These are phyloP conservation scores for Ceriops decandra DNA, from an alignment of 345 rosid genomes.

Conservation along the genomic window DNA sequence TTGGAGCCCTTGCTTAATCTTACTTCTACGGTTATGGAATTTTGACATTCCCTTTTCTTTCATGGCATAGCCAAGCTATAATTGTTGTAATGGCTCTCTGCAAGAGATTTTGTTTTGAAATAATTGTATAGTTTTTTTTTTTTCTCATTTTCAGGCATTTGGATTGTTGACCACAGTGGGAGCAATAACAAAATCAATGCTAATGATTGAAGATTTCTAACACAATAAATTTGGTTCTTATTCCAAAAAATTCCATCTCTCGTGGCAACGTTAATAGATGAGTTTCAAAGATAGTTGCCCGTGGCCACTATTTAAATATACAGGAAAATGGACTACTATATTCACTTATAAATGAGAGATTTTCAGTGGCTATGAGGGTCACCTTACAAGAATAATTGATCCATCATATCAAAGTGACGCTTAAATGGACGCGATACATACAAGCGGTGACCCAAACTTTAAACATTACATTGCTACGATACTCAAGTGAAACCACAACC, in stretches of 20 bases:
- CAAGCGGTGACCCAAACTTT: not conserved
- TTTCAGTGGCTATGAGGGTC: not conserved
- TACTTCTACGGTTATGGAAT: constrained; percentile 61
- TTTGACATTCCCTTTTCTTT: constrained; percentile 20
- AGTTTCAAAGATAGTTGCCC: too few relatives aligned
- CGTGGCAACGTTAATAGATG: too few relatives aligned
- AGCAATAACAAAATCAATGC: too few relatives aligned
- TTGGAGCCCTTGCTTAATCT: constrained; percentile 70
- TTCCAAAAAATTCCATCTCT: too few relatives aligned
- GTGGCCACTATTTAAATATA: too few relatives aligned
- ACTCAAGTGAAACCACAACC: not conserved
- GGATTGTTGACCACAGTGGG: not conserved
- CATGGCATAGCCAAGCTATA: not conserved
- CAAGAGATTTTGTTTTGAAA: constrained; percentile 9
- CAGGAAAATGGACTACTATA: not conserved
- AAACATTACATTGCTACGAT: not conserved
- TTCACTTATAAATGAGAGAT: too few relatives aligned
- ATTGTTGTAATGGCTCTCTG: constrained; percentile 2
- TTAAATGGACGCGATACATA: not conserved
- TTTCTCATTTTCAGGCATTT: not conserved
- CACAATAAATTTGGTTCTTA: too few relatives aligned
- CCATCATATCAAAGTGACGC: not conserved
- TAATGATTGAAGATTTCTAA: too few relatives aligned
- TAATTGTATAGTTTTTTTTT: constrained; percentile 2
- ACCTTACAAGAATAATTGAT: constrained; percentile 5